Percentiles rank a stretch among this genome's conserved stretches.
Evolutionary conservation across 768 basidiomycete species (phyloP).

Genomic region (Tricholoma sp.): DNA sequence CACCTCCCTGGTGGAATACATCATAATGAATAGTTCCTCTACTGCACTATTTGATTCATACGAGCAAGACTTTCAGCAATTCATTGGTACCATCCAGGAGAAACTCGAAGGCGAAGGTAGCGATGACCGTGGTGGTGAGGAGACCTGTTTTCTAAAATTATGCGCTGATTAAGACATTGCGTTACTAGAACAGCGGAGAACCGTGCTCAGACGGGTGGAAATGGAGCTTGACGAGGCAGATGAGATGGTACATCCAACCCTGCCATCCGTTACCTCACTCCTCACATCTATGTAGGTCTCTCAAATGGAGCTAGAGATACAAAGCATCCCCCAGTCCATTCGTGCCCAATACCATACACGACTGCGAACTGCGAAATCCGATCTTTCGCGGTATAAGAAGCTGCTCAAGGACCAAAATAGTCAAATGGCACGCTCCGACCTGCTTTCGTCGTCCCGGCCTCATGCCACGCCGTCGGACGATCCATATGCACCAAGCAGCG

Average conservation of each 20-base stretch:
- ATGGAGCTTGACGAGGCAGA: conserved; percentile 98
- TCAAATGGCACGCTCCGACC: conserved; percentile 67
- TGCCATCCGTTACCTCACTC: background rate
- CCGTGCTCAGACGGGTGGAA: conserved; percentile 76
- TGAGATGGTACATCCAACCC: conserved; percentile 64
- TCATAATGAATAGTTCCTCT: conserved; percentile 76
- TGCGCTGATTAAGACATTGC: background rate
- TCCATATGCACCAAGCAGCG: conserved; percentile 66
- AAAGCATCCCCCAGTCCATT: conserved; percentile 86
- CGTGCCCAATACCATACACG: conserved; percentile 72
- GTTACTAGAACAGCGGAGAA: conserved; percentile 70
- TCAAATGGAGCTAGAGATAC: conserved; percentile 99
- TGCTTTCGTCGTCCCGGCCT: conserved; percentile 53
- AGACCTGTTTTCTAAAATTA: conserved; percentile 15
- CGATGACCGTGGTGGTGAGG: conserved; percentile 62
- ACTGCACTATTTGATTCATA: conserved; percentile 88
- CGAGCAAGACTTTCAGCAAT: conserved; percentile 86
- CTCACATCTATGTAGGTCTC: conserved; percentile 57
- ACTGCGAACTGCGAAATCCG: conserved; percentile 69
- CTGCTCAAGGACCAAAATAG: conserved; percentile 68
- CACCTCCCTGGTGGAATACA: conserved; percentile 27
- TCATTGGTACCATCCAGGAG: conserved; percentile 66
- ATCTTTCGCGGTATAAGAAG: conserved; percentile 78
- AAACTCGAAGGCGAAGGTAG: conserved; percentile 69
- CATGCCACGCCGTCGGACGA: conserved; percentile 60